Evolutionary conservation across 2,329 filamentous ascomycete species (phyloP), one percentile per base, ranked within the genome.

Genomic region (Chaetomiaceae sp.): DNA sequence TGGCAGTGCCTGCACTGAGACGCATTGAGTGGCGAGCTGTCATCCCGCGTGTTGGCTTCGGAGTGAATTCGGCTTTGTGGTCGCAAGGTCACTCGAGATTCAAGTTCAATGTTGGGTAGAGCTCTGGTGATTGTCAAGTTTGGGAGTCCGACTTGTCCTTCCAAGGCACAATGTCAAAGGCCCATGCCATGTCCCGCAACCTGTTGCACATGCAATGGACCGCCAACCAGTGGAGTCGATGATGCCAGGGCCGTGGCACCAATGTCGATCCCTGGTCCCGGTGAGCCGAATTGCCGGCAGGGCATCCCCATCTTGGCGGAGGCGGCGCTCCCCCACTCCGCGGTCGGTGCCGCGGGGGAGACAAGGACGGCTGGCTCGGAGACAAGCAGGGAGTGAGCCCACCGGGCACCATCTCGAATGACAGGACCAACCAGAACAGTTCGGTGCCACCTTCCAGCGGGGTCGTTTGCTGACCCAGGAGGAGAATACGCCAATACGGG

Each of bases 361-460:
- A n/a, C n/a, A n/a, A n/a, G n/a, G n/a, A n/a, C n/a, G n/a, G n/a
- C 19, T 4, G n/a, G 14, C 23, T 37, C 19, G 20, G n/a, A 12
- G 4, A 19, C 23, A 30, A 2, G 34, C 16, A 20, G 25, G 16
- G 44, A 38, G 13, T 34, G 48, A 31, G n/a, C 42, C 41, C 25
- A 31, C 41, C 31, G 40, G 30, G 20, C 35, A 37, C 2, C 42
- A 21, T 14, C 21, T 13, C 8, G 4, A 42, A 13, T 16, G 16
- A 14, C 35, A 31, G 34, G 19, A 34, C 41, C 45, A 44, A 33
- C 44, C 39, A 37, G 25, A 31, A 21, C 27, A 31, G 2, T 23
- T 35, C 30, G 33, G 51, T 49, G 54, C 51, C 52, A 55, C 52
- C 50, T 55, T 54, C 52, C 46, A 14, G 47, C 51, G n/a, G 40